A percentile compares a stretch with the other conserved stretches of the same genome.
phyloP scores from a whole-genome alignment of 1,139 yeast genomes.

The Geotrichum klebahnii region DNA sequence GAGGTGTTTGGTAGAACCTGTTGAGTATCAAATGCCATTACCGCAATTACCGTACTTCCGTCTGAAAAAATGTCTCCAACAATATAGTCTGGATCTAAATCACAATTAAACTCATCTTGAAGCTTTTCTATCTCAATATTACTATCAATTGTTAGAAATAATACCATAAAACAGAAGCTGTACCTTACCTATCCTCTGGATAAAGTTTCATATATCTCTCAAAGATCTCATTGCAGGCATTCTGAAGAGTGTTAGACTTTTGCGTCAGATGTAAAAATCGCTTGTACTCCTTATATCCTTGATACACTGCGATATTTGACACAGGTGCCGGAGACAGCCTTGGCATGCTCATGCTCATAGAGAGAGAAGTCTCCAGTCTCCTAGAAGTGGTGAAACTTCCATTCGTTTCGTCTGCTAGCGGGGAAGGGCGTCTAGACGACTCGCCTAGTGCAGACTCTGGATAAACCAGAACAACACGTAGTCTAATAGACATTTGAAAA shows the following conservation, averaged over 20 bases:
- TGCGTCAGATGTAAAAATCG: constrained; percentile 58
- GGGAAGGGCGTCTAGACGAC: not conserved
- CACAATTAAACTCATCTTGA: constrained; percentile 64
- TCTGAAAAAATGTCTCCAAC: constrained; percentile 59
- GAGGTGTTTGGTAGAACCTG: not conserved
- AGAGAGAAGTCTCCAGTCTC: constrained; percentile 5
- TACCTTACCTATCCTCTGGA: constrained; percentile 46
- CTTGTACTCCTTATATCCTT: constrained; percentile 15
- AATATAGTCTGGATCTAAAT: constrained; percentile 68
- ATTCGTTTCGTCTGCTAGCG: constrained; percentile 3
- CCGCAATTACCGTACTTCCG: constrained; percentile 46
- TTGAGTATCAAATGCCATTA: not conserved
- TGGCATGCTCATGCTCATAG: constrained; percentile 1
- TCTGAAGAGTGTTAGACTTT: constrained; percentile 44
- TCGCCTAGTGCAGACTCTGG: constrained; percentile 7
- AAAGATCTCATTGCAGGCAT: constrained; percentile 50
- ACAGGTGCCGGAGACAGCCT: constrained; percentile 5
- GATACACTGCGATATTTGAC: not conserved
- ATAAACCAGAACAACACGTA: constrained; percentile 17
- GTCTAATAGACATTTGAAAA: constrained; percentile 17
- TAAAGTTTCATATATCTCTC: constrained; percentile 56
- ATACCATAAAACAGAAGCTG: not conserved
- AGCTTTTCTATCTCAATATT: constrained; percentile 49
- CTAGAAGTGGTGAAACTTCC: constrained; percentile 5
- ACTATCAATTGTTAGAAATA: not conserved